Evolutionary conservation across 2,329 filamentous ascomycete genomes (phyloP).

Genomic region (Ceratocystis colombiana): DNA sequence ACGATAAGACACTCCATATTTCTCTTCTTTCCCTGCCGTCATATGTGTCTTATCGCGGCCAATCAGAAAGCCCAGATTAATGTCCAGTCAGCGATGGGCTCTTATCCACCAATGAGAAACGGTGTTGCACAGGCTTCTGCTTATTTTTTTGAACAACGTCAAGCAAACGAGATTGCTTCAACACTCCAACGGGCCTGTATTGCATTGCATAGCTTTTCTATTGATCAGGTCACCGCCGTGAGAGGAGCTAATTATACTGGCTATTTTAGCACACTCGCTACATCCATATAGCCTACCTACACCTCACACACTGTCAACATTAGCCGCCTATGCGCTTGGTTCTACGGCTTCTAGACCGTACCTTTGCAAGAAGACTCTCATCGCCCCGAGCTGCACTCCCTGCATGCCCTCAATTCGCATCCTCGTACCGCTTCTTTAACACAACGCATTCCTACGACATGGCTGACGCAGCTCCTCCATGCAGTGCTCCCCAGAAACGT

Average conservation of each 20-base stretch:
- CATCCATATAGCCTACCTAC: background rate
- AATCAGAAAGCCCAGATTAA: constrained; percentile 18
- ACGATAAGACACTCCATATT: background rate
- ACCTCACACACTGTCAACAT: background rate
- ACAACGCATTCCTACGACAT: constrained; percentile 2
- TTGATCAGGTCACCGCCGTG: too few relatives aligned
- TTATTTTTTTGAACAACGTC: constrained; percentile 1
- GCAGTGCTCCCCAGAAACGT: constrained; percentile 21
- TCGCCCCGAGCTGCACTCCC: background rate
- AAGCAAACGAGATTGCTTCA: too few relatives aligned
- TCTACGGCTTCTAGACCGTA: constrained; percentile 6
- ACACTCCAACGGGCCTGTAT: too few relatives aligned
- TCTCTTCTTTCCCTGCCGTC: background rate
- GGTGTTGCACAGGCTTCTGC: background rate
- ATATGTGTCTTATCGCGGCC: background rate
- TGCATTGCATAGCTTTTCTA: too few relatives aligned
- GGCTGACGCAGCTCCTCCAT: constrained; percentile 15
- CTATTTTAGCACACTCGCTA: background rate
- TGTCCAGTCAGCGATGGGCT: background rate
- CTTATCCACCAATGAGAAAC: constrained; percentile 11
- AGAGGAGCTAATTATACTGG: background rate
- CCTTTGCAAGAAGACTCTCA: constrained; percentile 5
- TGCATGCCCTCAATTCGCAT: background rate
- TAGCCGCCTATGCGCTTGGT: constrained; percentile 17
- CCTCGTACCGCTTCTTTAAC: background rate